Base-by-base conservation (phyloP, 2,329 filamentous ascomycete genomes). In the Cladosporium sp. region DNA sequence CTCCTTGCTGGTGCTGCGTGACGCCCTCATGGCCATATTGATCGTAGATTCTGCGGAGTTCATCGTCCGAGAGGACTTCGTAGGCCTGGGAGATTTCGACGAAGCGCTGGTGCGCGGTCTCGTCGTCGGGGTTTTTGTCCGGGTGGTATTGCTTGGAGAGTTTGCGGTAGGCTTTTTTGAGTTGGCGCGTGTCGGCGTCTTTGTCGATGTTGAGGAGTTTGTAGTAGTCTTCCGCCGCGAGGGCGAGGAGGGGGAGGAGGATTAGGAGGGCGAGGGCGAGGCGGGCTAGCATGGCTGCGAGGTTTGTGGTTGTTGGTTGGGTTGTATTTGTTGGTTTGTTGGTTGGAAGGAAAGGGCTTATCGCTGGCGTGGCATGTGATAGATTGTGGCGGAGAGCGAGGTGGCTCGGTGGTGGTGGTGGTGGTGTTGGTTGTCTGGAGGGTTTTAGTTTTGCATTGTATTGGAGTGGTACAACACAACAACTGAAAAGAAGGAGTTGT, bases 81-180 rank as follows among this genome's bases (percentile, higher is more conserved):
- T 99, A 99, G 65, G 95, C 95, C 81, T 97, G 93, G 56, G 93
- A 91, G 57, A 99, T 89, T 75, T 93, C 88, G 78, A 97, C 92
- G 77, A 99, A 99, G 78, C 94, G 97, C 77, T 93, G 86, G 70
- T 94, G 88, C 39, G 93, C 94, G 5, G 87, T 83, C 18, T 91
- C 83, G 76, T 97, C 89, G 70, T 89, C 89, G 65, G 94, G 93
- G 74, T 98, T 98, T 86, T 99, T 99, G 80, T 99, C 95, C 3
- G 95, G 95, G 76, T 99, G 95, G 78, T 86, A 97, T 78, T 96
- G 96, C 80, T 98, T 98, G 82, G 91, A 96, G 13, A 99, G 84
- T 67, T 88, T 89, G 67, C 93, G 88, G 79, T 99, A 99, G 25
- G 95, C 93, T 54, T 91, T 91, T 80, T 99, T 99, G 76, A 99